Conservation (phyloP, 306 rosid genomes). For the Lathyrus aphaca region DNA sequence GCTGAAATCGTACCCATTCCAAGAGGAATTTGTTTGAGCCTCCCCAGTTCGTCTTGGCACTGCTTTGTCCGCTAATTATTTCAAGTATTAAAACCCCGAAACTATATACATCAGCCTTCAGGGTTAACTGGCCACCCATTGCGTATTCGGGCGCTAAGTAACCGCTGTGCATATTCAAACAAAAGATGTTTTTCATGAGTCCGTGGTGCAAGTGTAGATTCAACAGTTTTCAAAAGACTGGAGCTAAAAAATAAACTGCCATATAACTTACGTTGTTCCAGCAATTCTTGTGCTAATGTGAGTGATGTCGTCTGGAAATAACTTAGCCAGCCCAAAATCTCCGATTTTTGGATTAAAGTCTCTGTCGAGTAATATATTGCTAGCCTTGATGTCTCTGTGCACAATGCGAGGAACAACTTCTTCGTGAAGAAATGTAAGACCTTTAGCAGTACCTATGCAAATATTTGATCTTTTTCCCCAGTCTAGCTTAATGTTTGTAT, state of each 20-base stretch:
- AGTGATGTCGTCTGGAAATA: constrained; percentile 92
- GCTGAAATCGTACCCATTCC: constrained; percentile 66
- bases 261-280: constrained; percentile 88
- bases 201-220: not conserved
- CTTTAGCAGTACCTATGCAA: constrained; percentile 81
- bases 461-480: constrained; percentile 83
- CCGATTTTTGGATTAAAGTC: constrained; percentile 89
- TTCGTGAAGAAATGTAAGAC: constrained; percentile 92
- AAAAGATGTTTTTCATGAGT: constrained; percentile 33
- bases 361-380: constrained; percentile 80
- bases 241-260: constrained; percentile 25
- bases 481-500: constrained; percentile 52
- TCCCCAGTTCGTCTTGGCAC: constrained; percentile 71
- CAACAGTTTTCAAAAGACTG: too few relatives aligned
- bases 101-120: constrained; percentile 94
- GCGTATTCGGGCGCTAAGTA: constrained; percentile 99
- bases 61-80: constrained; percentile 74
- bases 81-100: constrained; percentile 90
- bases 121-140: constrained; percentile 86
- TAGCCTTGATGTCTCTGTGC: constrained; percentile 97
- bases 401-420: constrained; percentile 90
- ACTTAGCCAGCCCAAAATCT: constrained; percentile 97
- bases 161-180: constrained; percentile 61
- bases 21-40: constrained; percentile 67
- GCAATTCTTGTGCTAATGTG: constrained; percentile 98